A percentile compares a stretch with the other conserved stretches of the same genome.
phyloP scores from a whole-genome alignment of 495 filamentous ascomycete species.

The Daldinia loculata region DNA sequence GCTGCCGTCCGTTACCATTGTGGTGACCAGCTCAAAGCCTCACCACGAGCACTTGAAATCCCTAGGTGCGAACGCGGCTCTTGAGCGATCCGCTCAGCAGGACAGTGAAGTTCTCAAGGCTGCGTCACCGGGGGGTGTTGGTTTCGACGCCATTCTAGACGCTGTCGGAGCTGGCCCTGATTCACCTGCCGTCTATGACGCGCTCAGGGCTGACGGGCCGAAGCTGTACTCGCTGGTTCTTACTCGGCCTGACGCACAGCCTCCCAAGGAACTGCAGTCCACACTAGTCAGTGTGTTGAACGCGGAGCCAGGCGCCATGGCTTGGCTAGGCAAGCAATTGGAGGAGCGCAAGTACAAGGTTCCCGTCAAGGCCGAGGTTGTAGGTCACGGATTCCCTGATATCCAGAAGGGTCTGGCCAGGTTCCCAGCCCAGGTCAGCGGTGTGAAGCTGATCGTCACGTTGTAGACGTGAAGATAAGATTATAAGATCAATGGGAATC shows the following conservation, averaged over 20 bases:
- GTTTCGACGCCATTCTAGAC: conserved; percentile 57
- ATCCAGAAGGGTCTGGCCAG: conserved; percentile 45
- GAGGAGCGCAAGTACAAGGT: conserved; percentile 41
- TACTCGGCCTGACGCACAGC: conserved; percentile 40
- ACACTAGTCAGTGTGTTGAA: conserved; percentile 39
- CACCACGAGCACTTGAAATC: conserved; percentile 44
- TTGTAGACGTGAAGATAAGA: conserved; percentile 16
- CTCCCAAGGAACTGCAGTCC: conserved; percentile 40
- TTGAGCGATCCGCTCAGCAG: conserved; percentile 44
- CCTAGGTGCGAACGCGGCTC: conserved; percentile 48
- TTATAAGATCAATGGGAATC: neutral
- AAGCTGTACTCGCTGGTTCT: conserved; percentile 50
- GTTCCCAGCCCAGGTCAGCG: conserved; percentile 46
- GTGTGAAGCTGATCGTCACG: conserved; percentile 50
- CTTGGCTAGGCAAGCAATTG: conserved; percentile 38
- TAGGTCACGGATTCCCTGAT: conserved; percentile 47
- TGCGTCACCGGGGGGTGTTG: conserved; percentile 41
- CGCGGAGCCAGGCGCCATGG: conserved; percentile 25
- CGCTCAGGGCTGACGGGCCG: conserved; percentile 43
- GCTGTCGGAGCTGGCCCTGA: conserved; percentile 38
- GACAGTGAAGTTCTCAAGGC: conserved; percentile 43
- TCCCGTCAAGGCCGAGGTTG: conserved; percentile 41
- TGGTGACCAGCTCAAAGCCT: conserved; percentile 50
- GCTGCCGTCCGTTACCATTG: conserved; percentile 48
- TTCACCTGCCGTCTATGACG: conserved; percentile 18